These are phyloP conservation scores for Auricularia heimuer DNA, from an alignment of 768 basidiomycete genomes.

Conservation along the genomic window DNA sequence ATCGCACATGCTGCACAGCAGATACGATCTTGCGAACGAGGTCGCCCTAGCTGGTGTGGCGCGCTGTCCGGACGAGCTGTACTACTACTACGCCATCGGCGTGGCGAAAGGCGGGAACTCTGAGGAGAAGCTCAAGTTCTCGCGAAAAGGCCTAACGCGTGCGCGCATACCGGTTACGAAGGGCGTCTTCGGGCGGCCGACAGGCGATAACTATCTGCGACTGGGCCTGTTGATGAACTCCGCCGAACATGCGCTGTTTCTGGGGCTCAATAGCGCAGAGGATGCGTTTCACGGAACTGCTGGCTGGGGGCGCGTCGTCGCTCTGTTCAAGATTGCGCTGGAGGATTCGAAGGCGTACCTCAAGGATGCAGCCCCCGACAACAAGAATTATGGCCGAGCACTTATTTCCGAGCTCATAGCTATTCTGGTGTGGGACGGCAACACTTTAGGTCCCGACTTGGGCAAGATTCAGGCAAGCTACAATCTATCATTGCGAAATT, in stretches of 20 bases:
- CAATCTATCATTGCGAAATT: neutral
- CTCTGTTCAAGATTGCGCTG: constrained; percentile 48
- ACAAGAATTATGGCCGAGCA: constrained; percentile 48
- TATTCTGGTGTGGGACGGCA: constrained; percentile 40
- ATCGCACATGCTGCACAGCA: constrained; percentile 38
- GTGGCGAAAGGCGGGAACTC: constrained; percentile 31
- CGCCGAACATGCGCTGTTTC: constrained; percentile 47
- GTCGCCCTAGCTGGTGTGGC: constrained; percentile 36
- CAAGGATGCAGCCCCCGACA: constrained; percentile 49
- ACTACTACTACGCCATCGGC: constrained; percentile 55
- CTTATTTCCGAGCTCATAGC: constrained; percentile 53
- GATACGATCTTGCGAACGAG: constrained; percentile 33
- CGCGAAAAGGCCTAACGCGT: neutral
- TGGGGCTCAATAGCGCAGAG: constrained; percentile 32
- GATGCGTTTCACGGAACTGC: constrained; percentile 11
- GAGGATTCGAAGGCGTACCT: constrained; percentile 52
- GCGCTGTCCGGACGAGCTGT: constrained; percentile 49
- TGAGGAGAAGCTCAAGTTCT: neutral
- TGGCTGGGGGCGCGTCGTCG: constrained; percentile 50
- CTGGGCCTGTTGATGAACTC: constrained; percentile 52
- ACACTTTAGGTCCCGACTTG: constrained; percentile 39
- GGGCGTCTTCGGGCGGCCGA: constrained; percentile 33
- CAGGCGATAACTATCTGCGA: constrained; percentile 43
- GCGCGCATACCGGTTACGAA: constrained; percentile 50
- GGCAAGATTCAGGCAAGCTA: constrained; percentile 38